A percentile compares a stretch with the other conserved stretches of the same genome.
Conservation (phyloP, 176 grass and related monocot species). For the Triticum timopheevii region DNA sequence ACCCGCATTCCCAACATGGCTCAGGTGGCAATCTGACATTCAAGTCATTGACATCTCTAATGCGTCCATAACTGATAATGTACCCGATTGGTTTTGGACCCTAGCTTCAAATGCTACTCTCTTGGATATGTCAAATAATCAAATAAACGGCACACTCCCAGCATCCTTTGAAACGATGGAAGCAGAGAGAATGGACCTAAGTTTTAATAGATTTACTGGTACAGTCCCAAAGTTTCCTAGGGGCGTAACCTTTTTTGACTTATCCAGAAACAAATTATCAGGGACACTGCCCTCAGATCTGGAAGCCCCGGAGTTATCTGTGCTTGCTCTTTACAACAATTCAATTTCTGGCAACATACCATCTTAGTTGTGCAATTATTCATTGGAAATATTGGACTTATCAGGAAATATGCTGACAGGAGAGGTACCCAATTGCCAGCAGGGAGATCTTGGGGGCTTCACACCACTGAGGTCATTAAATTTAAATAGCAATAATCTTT, state of each 20-base stretch:
- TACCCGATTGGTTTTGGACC: background rate
- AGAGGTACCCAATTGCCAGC: background rate
- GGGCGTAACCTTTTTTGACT: background rate
- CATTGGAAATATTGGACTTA: background rate
- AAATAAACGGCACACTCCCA: constrained; percentile 10
- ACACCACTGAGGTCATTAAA: background rate
- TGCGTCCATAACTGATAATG: background rate
- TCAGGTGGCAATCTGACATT: background rate
- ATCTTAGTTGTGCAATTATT: background rate
- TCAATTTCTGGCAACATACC: constrained; percentile 13
- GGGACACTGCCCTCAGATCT: background rate
- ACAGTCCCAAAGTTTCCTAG: background rate
- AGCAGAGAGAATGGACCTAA: background rate
- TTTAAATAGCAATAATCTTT: constrained; percentile 34
- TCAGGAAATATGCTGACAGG: background rate
- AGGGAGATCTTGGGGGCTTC: background rate
- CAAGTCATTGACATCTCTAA: background rate
- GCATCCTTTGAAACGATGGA: background rate
- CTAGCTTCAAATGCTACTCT: background rate
- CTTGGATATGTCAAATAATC: constrained; percentile 15
- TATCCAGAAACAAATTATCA: constrained; percentile 5
- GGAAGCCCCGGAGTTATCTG: accelerated
- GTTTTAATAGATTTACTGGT: background rate
- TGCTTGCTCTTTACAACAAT: background rate
- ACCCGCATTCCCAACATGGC: background rate